A percentile compares a stretch with the other conserved stretches of the same genome.
Evolutionary conservation across 108 stramenopile species (phyloP).

Genomic region (Skeletonema menzelii): DNA sequence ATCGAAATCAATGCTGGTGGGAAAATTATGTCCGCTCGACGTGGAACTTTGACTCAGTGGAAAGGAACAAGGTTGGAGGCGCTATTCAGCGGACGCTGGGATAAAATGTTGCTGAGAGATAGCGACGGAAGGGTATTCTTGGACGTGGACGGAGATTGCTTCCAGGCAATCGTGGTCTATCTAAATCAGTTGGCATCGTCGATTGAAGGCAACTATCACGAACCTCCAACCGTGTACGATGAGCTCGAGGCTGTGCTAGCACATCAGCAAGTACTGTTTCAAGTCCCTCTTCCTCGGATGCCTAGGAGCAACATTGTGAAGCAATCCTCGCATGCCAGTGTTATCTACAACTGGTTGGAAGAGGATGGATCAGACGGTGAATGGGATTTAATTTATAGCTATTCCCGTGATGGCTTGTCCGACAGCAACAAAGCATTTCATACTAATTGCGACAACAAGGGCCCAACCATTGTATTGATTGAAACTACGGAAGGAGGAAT

Average conservation of each 20-base stretch:
- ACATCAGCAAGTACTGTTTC: neutral
- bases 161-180: conserved; percentile 3
- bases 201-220: neutral
- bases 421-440: neutral
- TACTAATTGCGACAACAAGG: neutral
- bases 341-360: neutral
- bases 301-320: neutral
- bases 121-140: conserved; percentile 3
- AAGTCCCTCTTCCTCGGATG: neutral
- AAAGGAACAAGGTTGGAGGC: conserved; percentile 5
- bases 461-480: neutral
- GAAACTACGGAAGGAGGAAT: neutral
- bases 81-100: conserved; percentile 4
- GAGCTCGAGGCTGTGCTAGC: neutral
- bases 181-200: conserved; percentile 1
- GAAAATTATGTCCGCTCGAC: neutral
- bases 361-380: neutral
- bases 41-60: neutral
- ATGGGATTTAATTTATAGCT: neutral
- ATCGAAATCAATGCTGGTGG: conserved; percentile 15
- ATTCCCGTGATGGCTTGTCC: neutral
- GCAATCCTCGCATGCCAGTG: neutral
- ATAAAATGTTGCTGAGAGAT: conserved; percentile 4
- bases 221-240: neutral
- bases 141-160: conserved; percentile 1